Percentiles rank a stretch among this genome's conserved stretches.
These are phyloP conservation scores for Aspergillus floridensis DNA, from an alignment of 2,329 filamentous ascomycete species.

Conservation along the genomic window DNA sequence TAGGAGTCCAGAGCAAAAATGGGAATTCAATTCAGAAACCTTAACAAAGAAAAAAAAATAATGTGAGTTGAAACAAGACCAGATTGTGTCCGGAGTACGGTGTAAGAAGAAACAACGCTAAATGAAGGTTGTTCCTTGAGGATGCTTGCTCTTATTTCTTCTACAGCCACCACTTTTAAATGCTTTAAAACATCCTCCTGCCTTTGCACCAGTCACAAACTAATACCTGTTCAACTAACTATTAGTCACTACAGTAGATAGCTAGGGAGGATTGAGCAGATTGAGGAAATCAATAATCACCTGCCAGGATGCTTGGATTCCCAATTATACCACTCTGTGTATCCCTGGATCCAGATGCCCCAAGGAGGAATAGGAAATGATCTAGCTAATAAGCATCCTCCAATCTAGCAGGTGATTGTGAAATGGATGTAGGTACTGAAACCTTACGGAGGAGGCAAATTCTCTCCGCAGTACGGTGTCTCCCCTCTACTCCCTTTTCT, in stretches of 20 bases:
- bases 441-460: not conserved
- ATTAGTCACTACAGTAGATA: too few species aligned
- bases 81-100: too few species aligned
- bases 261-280: not conserved
- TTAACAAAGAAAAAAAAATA: not conserved
- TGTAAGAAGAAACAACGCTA: not conserved
- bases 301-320: not conserved
- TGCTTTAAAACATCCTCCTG: too few species aligned
- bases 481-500: too few species aligned
- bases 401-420: not conserved
- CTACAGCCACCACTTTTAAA: not conserved
- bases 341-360: not conserved
- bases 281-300: not conserved
- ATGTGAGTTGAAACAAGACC: not conserved
- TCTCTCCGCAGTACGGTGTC: not conserved
- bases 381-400: not conserved
- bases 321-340: not conserved
- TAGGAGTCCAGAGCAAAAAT: not conserved
- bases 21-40: not conserved
- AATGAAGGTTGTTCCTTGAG: not conserved
- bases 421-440: not conserved
- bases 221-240: too few species aligned
- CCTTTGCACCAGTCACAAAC: too few species aligned
- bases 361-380: not conserved
- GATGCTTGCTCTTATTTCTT: not conserved